phyloP scores from a whole-genome alignment of 805 yeast genomes.

The Kazachstania bromeliacearum region DNA sequence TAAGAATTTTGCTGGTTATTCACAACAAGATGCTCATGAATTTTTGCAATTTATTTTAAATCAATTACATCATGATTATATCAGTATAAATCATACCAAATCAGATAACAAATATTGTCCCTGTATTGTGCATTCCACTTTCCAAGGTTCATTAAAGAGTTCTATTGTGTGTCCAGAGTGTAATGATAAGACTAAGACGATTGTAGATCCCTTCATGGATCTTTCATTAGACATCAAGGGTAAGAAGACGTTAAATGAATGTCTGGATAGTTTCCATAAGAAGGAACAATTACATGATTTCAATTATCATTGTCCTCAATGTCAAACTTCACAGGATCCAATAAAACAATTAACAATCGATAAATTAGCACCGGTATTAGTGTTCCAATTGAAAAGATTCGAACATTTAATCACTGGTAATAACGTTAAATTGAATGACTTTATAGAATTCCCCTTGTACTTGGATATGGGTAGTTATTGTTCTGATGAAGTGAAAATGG shows the following conservation, averaged over 20 bases:
- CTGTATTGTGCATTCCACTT: conserved; percentile 76
- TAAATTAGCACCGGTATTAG: conserved; percentile 65
- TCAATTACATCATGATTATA: conserved; percentile 54
- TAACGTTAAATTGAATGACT: conserved; percentile 66
- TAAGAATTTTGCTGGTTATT: conserved; percentile 82
- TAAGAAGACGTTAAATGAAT: conserved; percentile 41
- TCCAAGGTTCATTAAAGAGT: conserved; percentile 76
- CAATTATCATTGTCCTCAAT: conserved; percentile 57
- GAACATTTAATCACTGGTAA: conserved; percentile 33
- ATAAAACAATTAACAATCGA: conserved; percentile 62
- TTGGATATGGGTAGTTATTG: conserved; percentile 62
- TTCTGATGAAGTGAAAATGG: conserved; percentile 5
- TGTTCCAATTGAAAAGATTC: conserved; percentile 73
- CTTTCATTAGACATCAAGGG: conserved; percentile 65
- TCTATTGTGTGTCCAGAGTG: conserved; percentile 69
- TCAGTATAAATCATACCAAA: conserved; percentile 8
- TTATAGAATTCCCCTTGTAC: conserved; percentile 61
- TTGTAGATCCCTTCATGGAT: conserved; percentile 85
- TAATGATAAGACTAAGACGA: conserved; percentile 45
- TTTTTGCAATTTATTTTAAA: conserved; percentile 87
- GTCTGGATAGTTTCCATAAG: conserved; percentile 68
- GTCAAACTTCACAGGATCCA: conserved; percentile 55
- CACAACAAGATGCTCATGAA: conserved; percentile 98
- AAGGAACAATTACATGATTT: conserved; percentile 64
- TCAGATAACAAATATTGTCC: conserved; percentile 36